These are phyloP conservation scores for Phaeosphaeria sp. DNA, from an alignment of 2,329 filamentous ascomycete species.

Conservation along the genomic window DNA sequence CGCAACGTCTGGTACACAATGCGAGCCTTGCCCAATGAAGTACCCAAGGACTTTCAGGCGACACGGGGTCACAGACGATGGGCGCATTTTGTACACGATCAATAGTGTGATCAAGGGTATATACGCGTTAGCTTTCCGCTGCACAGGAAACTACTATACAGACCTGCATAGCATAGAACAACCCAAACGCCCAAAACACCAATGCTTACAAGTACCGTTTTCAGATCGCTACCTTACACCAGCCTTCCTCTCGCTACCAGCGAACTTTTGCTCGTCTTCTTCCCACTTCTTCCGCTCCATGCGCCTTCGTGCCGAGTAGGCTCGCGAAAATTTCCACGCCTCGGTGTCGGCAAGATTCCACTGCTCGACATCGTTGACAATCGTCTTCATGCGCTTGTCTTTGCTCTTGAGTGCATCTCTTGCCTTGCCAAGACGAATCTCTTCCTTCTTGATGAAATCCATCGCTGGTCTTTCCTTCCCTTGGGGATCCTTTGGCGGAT, in stretches of 20 bases:
- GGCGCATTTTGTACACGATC: not conserved
- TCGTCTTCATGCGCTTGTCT: constrained; percentile 33
- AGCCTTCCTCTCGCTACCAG: constrained; percentile 61
- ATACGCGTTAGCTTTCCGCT: constrained; percentile 5
- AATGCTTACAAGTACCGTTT: constrained; percentile 47
- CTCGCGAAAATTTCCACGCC: constrained; percentile 76
- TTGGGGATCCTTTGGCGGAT: constrained; percentile 55
- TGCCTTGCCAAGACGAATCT: constrained; percentile 62
- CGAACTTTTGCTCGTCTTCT: constrained; percentile 70
- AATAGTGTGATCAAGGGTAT: constrained; percentile 1
- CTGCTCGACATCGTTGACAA: constrained; percentile 54
- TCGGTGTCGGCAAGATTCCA: constrained; percentile 74
- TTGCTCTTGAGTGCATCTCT: constrained; percentile 50
- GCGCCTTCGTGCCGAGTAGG: constrained; percentile 68
- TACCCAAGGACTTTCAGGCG: not conserved
- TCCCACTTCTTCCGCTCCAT: constrained; percentile 74
- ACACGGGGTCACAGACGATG: too few relatives aligned
- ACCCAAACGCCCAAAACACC: constrained; percentile 2
- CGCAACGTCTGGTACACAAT: not conserved
- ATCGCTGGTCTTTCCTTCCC: constrained; percentile 59
- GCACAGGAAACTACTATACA: constrained; percentile 4
- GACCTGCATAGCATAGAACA: not conserved
- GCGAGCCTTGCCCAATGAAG: not conserved
- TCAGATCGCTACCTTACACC: constrained; percentile 55
- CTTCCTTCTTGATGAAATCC: constrained; percentile 64